Conservation (phyloP, 345 rosid genomes). For the Eucalyptus pumila region DNA sequence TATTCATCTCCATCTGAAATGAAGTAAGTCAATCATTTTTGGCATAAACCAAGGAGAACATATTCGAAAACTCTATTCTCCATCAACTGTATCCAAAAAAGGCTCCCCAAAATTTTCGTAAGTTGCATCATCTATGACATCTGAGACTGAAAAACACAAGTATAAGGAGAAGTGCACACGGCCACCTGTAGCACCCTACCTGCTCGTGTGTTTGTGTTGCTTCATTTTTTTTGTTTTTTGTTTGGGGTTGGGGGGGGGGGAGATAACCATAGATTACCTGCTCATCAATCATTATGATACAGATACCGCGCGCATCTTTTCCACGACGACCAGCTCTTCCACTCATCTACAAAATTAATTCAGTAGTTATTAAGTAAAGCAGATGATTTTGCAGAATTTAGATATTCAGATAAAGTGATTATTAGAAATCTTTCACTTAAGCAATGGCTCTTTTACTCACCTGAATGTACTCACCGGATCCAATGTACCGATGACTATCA, state of each 20-base stretch:
- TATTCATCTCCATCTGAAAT: constrained; percentile 85
- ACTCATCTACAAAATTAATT: constrained; percentile 63
- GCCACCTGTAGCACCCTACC: neutral
- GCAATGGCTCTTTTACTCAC: constrained; percentile 23
- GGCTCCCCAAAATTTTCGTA: neutral
- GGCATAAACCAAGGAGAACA: neutral
- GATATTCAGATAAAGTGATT: neutral
- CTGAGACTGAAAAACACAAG: neutral
- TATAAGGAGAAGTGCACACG: neutral
- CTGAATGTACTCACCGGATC: constrained; percentile 98
- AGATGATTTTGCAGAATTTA: neutral
- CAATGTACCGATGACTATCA: constrained; percentile 89
- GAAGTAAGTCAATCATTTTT: neutral
- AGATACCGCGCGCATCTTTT: constrained; percentile 92
- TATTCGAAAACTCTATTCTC: neutral
- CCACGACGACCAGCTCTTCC: constrained; percentile 99
- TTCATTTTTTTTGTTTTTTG: too few species aligned
- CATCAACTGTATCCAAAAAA: neutral
- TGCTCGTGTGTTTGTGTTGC: too few species aligned
- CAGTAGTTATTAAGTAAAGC: neutral
- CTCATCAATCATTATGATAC: constrained; percentile 95
- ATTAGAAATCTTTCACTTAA: neutral
- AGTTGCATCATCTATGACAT: neutral
- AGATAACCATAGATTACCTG: constrained; percentile 27
- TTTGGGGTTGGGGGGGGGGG: too few species aligned